phyloP scores from a whole-genome alignment of 768 basidiomycete species.

The Macrolepiota fuliginosa region DNA sequence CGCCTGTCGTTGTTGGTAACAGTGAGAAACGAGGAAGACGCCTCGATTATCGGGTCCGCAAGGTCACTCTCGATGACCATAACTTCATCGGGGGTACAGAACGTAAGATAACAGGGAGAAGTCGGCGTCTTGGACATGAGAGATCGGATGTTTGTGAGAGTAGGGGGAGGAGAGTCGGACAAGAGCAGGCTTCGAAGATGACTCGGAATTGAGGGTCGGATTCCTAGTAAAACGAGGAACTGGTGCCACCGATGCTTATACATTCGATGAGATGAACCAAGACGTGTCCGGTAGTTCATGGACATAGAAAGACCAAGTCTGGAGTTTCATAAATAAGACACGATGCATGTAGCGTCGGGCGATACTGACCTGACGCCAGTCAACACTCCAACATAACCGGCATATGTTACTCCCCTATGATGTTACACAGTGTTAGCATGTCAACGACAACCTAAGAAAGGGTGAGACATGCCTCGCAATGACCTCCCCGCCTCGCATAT shows the following conservation, averaged over 20 bases:
- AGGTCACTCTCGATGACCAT: slow-evolving; percentile 36
- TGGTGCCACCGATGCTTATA: slow-evolving; percentile 28
- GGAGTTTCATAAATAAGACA: background rate
- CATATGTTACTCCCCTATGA: slow-evolving; percentile 34
- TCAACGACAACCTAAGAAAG: background rate
- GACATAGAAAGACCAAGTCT: slow-evolving; percentile 30
- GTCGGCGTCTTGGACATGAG: slow-evolving; percentile 18
- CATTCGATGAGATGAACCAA: slow-evolving; percentile 19
- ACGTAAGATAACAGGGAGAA: slow-evolving; percentile 35
- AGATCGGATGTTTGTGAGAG: slow-evolving; percentile 21
- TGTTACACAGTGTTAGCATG: background rate
- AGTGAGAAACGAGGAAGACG: slow-evolving; percentile 25
- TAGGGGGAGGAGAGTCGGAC: slow-evolving; percentile 22
- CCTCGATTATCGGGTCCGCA: slow-evolving; percentile 18
- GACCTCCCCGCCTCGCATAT: slow-evolving; percentile 27
- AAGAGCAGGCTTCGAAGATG: slow-evolving; percentile 30
- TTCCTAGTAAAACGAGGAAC: slow-evolving; percentile 27
- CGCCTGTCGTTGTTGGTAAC: slow-evolving; percentile 35
- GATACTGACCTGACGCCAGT: slow-evolving; percentile 33
- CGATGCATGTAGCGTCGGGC: background rate
- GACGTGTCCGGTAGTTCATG: slow-evolving; percentile 30
- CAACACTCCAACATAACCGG: slow-evolving; percentile 35
- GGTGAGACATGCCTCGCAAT: slow-evolving; percentile 28
- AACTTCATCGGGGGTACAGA: slow-evolving; percentile 29
- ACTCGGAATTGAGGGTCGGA: slow-evolving; percentile 29